phyloP scores from a whole-genome alignment of 176 grass and related monocot genomes.

The Otatea glauca region DNA sequence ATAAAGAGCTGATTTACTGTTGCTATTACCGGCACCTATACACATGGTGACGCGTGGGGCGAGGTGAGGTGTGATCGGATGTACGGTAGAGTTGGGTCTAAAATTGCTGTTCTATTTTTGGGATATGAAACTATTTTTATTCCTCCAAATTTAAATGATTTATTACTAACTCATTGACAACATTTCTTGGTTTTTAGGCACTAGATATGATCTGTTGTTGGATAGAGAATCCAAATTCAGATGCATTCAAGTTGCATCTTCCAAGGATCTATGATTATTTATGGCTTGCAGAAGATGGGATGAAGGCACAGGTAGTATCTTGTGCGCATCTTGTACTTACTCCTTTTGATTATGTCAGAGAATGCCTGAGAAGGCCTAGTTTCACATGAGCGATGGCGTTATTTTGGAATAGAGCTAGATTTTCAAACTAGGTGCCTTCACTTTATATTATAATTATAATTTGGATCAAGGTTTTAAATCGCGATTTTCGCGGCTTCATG shows the following conservation, averaged over 20 bases:
- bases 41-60: too few relatives aligned
- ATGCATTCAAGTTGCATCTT: conserved; percentile 74
- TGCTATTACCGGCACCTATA: too few relatives aligned
- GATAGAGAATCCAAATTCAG: conserved; percentile 78
- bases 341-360: not conserved
- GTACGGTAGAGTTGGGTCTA: not conserved
- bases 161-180: not conserved
- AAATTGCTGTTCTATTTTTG: not conserved
- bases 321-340: not conserved
- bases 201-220: conserved; percentile 86
- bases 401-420: too few relatives aligned
- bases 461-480: too few relatives aligned
- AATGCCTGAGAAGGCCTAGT: not conserved
- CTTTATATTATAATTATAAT: not conserved
- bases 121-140: too few relatives aligned
- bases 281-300: conserved; percentile 88
- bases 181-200: conserved; percentile 43
- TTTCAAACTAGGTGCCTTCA: too few relatives aligned
- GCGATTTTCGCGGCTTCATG: too few relatives aligned
- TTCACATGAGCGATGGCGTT: too few relatives aligned
- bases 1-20: not conserved
- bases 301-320: conserved; percentile 66
- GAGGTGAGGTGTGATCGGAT: not conserved
- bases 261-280: conserved; percentile 73
- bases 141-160: not conserved